phyloP scores from a whole-genome alignment of 305 asterid species.

The Fraxinus paxiana region DNA sequence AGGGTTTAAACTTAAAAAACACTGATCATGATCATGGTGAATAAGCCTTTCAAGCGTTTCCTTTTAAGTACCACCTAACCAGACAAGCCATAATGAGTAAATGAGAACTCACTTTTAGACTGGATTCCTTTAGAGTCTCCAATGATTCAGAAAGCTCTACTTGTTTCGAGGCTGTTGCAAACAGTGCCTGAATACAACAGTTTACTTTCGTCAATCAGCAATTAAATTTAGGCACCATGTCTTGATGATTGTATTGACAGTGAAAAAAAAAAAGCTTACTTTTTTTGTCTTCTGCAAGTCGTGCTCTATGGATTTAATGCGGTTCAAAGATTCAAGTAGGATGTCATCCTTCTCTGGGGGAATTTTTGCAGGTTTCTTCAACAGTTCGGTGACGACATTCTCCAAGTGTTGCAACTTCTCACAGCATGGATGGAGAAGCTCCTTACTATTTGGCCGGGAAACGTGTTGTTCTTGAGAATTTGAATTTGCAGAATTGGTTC shows the following conservation, averaged over 20 bases:
- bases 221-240: not conserved
- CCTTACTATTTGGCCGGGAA: slow-evolving; percentile 33
- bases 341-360: slow-evolving; percentile 86
- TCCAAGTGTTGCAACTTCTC: slow-evolving; percentile 84
- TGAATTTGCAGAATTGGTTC: slow-evolving; percentile 28
- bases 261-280: slow-evolving; percentile 31
- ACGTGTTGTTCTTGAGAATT: slow-evolving; percentile 30
- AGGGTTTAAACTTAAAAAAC: not conserved
- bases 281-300: slow-evolving; percentile 86
- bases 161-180: slow-evolving; percentile 82
- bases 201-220: not conserved
- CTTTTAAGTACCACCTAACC: not conserved
- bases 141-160: slow-evolving; percentile 79
- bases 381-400: slow-evolving; percentile 57
- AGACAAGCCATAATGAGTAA: not conserved
- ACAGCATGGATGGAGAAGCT: slow-evolving; percentile 65
- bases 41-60: not conserved
- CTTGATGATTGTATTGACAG: not conserved
- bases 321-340: slow-evolving; percentile 73
- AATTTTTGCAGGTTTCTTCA: slow-evolving; percentile 69
- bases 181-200: slow-evolving; percentile 51
- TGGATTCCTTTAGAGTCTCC: slow-evolving; percentile 63
- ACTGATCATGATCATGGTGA: not conserved
- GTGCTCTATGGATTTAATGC: slow-evolving; percentile 78
- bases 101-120: slow-evolving; percentile 45